Percentiles rank a stretch among this genome's conserved stretches.
Conservation (phyloP, 169 alveolate genomes). For the Amoebophrya sp. region DNA sequence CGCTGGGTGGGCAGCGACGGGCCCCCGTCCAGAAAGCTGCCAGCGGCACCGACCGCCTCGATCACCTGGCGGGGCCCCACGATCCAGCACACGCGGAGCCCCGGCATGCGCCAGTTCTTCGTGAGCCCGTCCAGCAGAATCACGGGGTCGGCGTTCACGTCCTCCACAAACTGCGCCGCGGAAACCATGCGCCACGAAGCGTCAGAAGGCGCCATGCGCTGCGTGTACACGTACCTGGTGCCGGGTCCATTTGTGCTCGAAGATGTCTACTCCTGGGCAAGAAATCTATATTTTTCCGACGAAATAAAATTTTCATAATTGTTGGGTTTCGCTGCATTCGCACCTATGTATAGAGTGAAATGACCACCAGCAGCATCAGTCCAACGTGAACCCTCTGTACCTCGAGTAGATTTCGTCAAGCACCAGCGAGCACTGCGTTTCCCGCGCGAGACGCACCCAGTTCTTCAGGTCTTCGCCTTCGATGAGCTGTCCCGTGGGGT, state of each 20-base stretch:
- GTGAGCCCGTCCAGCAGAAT: background rate
- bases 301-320: too few relatives aligned
- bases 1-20: background rate
- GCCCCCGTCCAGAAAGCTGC: background rate
- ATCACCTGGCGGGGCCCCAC: background rate
- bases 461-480: constrained; percentile 17
- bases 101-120: constrained; percentile 4
- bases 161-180: constrained; percentile 33
- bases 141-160: constrained; percentile 13
- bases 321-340: too few relatives aligned
- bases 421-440: constrained; percentile 22
- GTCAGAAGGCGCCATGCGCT: constrained; percentile 30
- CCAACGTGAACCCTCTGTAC: background rate
- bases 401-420: constrained; percentile 13
- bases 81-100: background rate
- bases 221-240: constrained; percentile 23
- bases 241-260: too few relatives aligned
- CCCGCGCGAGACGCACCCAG: constrained; percentile 29
- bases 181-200: constrained; percentile 32
- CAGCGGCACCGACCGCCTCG: background rate
- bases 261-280: too few relatives aligned
- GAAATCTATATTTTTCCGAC: too few relatives aligned
- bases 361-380: too few relatives aligned
- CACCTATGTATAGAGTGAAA: too few relatives aligned
- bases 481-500: too few relatives aligned